Percentiles rank a stretch among this genome's conserved stretches.
These are phyloP conservation scores for Pseudogymnoascus sp. DNA, from an alignment of 2,329 filamentous ascomycete genomes.

Conservation along the genomic window DNA sequence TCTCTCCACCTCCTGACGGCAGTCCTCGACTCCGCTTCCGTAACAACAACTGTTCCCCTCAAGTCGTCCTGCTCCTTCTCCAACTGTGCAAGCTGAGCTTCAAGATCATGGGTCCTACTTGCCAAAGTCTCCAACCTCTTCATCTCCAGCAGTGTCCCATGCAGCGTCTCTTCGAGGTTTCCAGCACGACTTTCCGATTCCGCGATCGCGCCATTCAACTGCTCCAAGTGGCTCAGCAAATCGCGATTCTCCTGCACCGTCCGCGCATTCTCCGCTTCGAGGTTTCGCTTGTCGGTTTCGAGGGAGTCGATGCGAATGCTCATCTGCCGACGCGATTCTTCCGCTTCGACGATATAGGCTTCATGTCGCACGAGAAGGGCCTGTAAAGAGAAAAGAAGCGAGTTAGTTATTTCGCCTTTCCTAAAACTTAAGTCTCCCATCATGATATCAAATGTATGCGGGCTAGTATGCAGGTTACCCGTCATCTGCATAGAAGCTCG, in stretches of 20 bases:
- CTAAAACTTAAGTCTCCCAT: neutral
- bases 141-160: conserved; percentile 70
- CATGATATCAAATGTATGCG: neutral
- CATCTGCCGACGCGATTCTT: conserved; percentile 72
- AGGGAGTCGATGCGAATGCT: conserved; percentile 65
- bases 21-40: conserved; percentile 67
- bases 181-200: conserved; percentile 76
- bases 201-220: conserved; percentile 67
- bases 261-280: conserved; percentile 69
- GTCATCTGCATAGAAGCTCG: neutral
- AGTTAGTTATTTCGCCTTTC: conserved; percentile 21
- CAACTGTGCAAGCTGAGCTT: conserved; percentile 68
- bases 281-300: conserved; percentile 62
- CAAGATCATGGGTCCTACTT: conserved; percentile 66
- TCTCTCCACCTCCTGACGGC: conserved; percentile 78
- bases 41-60: conserved; percentile 57
- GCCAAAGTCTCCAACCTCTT: conserved; percentile 67
- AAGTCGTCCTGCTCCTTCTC: conserved; percentile 74
- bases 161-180: conserved; percentile 66
- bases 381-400: conserved; percentile 71
- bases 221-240: conserved; percentile 76
- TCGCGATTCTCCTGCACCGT: conserved; percentile 76
- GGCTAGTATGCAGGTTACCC: conserved; percentile 4
- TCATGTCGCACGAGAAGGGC: conserved; percentile 87
- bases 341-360: conserved; percentile 85